Conservation (phyloP, 2,329 filamentous ascomycete species). For the Macrophomina tecta region DNA sequence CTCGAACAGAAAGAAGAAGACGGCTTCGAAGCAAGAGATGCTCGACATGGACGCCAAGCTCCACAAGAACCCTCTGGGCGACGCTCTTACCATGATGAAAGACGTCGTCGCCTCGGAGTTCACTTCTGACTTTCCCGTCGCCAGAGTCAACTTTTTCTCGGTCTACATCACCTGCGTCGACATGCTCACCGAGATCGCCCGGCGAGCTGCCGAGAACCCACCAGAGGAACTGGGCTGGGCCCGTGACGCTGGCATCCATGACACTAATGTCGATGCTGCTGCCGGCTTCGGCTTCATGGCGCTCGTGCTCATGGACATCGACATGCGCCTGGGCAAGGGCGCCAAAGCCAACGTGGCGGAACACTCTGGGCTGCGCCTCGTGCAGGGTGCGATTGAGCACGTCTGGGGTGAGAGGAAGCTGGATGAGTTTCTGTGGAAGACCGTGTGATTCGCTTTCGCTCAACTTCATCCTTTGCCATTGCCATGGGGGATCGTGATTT, state of each 20-base stretch:
- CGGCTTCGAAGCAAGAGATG: conserved; percentile 9
- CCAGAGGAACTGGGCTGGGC: conserved; percentile 9
- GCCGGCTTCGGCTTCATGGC: conserved; percentile 12
- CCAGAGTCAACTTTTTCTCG: conserved; percentile 11
- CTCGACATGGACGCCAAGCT: not conserved
- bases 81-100: conserved; percentile 14
- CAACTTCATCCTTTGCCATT: no score
- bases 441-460: not conserved
- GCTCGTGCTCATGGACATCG: not conserved
- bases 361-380: not conserved
- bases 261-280: conserved; percentile 6
- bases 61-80: conserved; percentile 1
- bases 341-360: not conserved
- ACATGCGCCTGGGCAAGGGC: not conserved
- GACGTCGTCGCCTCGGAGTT: conserved; percentile 7
- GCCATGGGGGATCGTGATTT: no score
- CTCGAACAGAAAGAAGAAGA: conserved; percentile 1
- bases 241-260: not conserved
- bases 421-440: not conserved
- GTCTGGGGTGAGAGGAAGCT: not conserved
- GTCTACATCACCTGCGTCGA: conserved; percentile 17
- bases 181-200: conserved; percentile 3
- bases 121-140: not conserved
- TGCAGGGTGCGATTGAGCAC: not conserved
- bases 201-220: not conserved